These are phyloP conservation scores for Mucor sp. DNA, from an alignment of 371 early-diverging fungal genomes.

Conservation along the genomic window DNA sequence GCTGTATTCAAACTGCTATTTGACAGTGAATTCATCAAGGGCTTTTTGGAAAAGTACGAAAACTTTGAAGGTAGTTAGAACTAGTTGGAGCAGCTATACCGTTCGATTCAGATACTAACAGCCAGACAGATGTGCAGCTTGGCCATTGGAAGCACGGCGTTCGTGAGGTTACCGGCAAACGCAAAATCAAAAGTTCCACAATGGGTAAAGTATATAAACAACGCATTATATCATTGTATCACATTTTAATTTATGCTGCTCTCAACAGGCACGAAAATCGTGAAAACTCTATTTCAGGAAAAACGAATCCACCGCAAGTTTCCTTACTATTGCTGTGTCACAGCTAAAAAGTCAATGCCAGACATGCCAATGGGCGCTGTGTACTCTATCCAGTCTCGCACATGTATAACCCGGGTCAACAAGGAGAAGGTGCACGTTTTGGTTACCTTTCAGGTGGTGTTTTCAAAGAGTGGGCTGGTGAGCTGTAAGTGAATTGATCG, in stretches of 20 bases:
- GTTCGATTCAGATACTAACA: neutral
- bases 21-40: slow-evolving; percentile 27
- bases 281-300: slow-evolving; percentile 60
- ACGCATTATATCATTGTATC: neutral
- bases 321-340: slow-evolving; percentile 57
- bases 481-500: slow-evolving; percentile 44
- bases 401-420: slow-evolving; percentile 77
- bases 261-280: slow-evolving; percentile 60
- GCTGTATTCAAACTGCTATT: slow-evolving; percentile 44
- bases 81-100: no score
- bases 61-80: slow-evolving; percentile 39
- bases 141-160: slow-evolving; percentile 32
- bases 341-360: slow-evolving; percentile 64
- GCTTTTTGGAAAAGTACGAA: slow-evolving; percentile 33
- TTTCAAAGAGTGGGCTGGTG: slow-evolving; percentile 65
- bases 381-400: slow-evolving; percentile 71
- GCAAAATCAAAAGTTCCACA: slow-evolving; percentile 25
- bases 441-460: slow-evolving; percentile 65
- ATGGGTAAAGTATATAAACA: slow-evolving; percentile 6
- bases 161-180: slow-evolving; percentile 23
- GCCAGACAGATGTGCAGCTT: slow-evolving; percentile 24
- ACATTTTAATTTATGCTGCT: neutral
- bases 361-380: slow-evolving; percentile 78
- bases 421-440: slow-evolving; percentile 53
- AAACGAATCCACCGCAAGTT: slow-evolving; percentile 53